Conservation (phyloP, 2,329 filamentous ascomycete genomes). For the Teratosphaeriaceae sp. region DNA sequence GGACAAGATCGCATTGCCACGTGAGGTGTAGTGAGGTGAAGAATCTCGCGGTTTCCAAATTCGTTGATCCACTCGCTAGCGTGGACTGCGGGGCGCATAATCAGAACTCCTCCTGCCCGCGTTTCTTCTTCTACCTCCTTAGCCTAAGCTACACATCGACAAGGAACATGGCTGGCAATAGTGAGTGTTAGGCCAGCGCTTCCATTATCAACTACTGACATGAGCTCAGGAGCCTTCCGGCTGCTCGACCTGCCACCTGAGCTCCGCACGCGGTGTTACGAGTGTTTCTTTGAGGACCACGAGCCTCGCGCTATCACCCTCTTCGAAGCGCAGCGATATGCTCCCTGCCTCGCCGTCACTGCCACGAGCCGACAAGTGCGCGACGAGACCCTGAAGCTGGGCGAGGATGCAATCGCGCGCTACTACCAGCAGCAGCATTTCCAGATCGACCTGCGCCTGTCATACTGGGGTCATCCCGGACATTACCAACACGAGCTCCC, state of each 20-base stretch:
- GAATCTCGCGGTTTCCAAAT: too few species aligned
- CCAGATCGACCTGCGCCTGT: background rate
- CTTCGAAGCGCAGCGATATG: background rate
- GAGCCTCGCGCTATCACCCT: background rate
- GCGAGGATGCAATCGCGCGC: background rate
- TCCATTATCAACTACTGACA: background rate
- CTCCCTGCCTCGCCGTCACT: background rate
- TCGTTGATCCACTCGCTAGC: too few species aligned
- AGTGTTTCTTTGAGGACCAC: background rate
- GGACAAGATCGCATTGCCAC: too few species aligned
- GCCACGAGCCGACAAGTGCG: background rate
- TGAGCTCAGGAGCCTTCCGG: background rate
- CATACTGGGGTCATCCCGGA: background rate
- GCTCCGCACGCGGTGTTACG: background rate
- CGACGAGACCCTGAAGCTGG: background rate
- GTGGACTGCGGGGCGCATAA: too few species aligned
- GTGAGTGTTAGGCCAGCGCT: background rate
- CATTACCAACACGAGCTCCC: background rate
- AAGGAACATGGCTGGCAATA: background rate
- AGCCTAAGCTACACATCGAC: background rate
- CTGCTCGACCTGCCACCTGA: conserved; percentile 1
- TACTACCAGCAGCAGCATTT: background rate
- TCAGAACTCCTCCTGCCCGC: too few species aligned
- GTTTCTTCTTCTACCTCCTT: too few species aligned
- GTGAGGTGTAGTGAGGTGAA: too few species aligned